Base-by-base conservation (phyloP, 352 stramenopile species). In the Phytophthora pini region DNA sequence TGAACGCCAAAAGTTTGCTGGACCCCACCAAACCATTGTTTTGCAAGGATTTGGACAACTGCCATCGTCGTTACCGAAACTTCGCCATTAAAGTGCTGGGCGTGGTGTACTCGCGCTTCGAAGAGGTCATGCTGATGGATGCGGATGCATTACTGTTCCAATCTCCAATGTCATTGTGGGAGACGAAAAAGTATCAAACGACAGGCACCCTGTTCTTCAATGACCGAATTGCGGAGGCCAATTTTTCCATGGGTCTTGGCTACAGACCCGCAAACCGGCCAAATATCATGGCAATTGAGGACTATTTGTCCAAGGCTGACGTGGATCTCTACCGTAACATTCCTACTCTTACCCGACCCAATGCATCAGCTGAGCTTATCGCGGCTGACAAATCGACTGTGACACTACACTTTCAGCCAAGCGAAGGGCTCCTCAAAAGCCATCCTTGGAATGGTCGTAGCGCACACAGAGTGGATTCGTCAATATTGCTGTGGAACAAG, bases 41-140 rank as follows among this genome's bases (percentile, higher is more conserved):
- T 59, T 93, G 84, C 39, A 59, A 69, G 2, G 55, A 74, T 38
- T 31, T 81, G 4, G 45, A 66, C 7, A 44, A 74, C 22, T 93
- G 84, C 53, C 71, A 84, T 27, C 59, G 65, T 53, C 65, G 58
- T 9, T 92, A 80, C 64, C 77, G 84, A 4, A 74, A 63, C 39
- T 93, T 90, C 48, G 65, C 72, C 40, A 84, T 93, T 59, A 92
- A 92, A 76, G 54, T 91, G 46, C 46, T 93, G 36, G 63, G 73
- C 12, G 52, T 93, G 2, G 24, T 92, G 6, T 82, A 87, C 54
- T 93, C 86, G 11, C 72, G 62, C 6, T 92, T 94, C 41, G 58
- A 82, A 36, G 77, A 94, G 45, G 58, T 93, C 34, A 90, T 93
- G 86, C 58, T 93, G 22, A 50, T 93, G 26, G 86, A 94, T 71